Evolutionary conservation across 495 filamentous ascomycete species (phyloP).

Genomic region (Apodospora peruviana): DNA sequence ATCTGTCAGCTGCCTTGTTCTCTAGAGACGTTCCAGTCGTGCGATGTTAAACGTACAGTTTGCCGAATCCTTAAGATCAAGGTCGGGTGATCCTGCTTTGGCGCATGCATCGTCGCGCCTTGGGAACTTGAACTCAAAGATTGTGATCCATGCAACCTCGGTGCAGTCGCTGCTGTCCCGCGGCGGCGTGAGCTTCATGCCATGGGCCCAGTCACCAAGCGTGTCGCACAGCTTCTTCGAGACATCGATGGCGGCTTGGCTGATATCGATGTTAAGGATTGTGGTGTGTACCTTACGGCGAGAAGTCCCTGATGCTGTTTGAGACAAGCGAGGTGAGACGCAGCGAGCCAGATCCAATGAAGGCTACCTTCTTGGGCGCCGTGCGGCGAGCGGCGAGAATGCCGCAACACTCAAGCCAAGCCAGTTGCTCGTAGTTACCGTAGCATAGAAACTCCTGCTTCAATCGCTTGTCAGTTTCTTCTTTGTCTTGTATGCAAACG

Average conservation of each 20-base stretch:
- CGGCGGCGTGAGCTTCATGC: slow-evolving; percentile 30
- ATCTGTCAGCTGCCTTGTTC: too few species aligned
- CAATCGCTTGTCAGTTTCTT: too few species aligned
- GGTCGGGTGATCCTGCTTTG: slow-evolving; percentile 8
- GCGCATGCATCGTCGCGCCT: too few species aligned
- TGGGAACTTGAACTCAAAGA: too few species aligned
- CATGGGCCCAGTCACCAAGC: slow-evolving; percentile 12
- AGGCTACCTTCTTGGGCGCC: slow-evolving; percentile 16
- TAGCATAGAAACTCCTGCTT: slow-evolving; percentile 31
- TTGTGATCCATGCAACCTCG: too few species aligned
- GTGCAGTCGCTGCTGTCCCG: too few species aligned
- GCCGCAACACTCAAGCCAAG: slow-evolving; percentile 22
- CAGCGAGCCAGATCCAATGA: slow-evolving; percentile 26
- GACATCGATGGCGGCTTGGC: slow-evolving; percentile 13
- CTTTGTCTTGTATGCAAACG: too few species aligned
- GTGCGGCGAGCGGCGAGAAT: slow-evolving; percentile 16
- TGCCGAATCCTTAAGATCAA: too few species aligned
- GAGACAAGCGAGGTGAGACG: slow-evolving; percentile 22
- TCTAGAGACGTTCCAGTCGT: too few species aligned
- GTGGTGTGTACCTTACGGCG: background rate
- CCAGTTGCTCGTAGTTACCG: slow-evolving; percentile 26
- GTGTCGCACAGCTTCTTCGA: slow-evolving; percentile 11
- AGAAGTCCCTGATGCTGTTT: slow-evolving; percentile 10
- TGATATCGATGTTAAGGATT: slow-evolving; percentile 21
- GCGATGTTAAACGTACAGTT: too few species aligned